Conservation (phyloP, 2,329 filamentous ascomycete genomes). For the Aspergillus sp. region DNA sequence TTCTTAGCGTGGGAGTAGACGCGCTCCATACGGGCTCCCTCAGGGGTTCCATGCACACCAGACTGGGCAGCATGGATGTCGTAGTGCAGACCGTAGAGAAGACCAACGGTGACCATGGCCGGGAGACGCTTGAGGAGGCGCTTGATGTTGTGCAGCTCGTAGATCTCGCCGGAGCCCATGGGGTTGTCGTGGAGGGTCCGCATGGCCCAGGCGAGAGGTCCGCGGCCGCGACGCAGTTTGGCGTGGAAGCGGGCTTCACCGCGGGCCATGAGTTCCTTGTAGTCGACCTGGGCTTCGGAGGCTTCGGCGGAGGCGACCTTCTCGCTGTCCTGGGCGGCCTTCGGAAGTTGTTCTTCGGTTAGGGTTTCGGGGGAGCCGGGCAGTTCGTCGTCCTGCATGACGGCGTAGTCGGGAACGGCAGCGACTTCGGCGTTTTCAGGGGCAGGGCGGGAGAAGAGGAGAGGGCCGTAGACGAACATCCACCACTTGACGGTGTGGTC, state of each 20-base stretch:
- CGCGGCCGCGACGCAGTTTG: conserved; percentile 60
- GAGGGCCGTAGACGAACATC: conserved; percentile 62
- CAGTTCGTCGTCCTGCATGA: conserved; percentile 59
- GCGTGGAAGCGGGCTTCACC: conserved; percentile 61
- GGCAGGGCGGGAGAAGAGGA: conserved; percentile 61
- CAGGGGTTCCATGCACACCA: conserved; percentile 69
- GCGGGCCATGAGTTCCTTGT: conserved; percentile 62
- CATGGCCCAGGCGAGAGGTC: conserved; percentile 82
- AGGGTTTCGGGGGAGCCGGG: conserved; percentile 10
- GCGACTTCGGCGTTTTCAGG: conserved; percentile 55
- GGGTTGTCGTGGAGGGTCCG: conserved; percentile 72
- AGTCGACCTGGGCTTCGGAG: conserved; percentile 55
- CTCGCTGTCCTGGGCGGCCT: conserved; percentile 15
- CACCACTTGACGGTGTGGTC: conserved; percentile 66
- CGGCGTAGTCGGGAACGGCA: conserved; percentile 72
- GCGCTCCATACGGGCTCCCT: conserved; percentile 68
- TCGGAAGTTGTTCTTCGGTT: conserved; percentile 42
- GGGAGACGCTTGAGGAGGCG: conserved; percentile 65
- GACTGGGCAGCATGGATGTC: conserved; percentile 77
- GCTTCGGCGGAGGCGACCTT: not conserved
- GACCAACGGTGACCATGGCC: conserved; percentile 61
- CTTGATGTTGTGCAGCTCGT: conserved; percentile 71
- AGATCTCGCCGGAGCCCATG: conserved; percentile 69
- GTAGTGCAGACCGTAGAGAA: conserved; percentile 75
- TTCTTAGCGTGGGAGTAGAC: conserved; percentile 65